Base-by-base conservation (phyloP, 768 basidiomycete genomes). In the Amanita rubescens region DNA sequence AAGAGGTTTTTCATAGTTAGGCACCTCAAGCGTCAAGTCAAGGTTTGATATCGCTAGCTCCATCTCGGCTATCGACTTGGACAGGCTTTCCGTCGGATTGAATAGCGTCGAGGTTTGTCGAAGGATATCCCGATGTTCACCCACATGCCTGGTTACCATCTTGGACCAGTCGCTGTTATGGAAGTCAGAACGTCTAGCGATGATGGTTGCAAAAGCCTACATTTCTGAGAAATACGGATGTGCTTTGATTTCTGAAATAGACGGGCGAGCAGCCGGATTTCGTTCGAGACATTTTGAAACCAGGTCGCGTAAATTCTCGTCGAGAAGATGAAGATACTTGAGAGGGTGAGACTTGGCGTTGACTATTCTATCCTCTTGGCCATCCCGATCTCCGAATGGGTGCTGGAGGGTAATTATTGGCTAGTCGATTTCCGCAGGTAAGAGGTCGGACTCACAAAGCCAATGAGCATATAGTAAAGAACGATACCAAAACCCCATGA, bases 401-500 rank as follows among this genome's bases (percentile, higher is more conserved):
- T 78, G 72, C 78, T 81, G 41, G 32, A 19, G 53, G 30, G 33
- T 37, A 39, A 25, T 27, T 45, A 33, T 34, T 43, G 8, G n/a
- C 22, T 20, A 42, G 42, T n/a, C 1, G 50, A 14, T 17, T 3
- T 20, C 27, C 8, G 27, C 5, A n/a, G 24, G 25, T 12, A 30
- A 25, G 52, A 32, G 69, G 22, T 1, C 3, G 15, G 9, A 55
- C 48, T 60, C 51, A 80, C 81, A 60, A 59, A 66, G 24, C 76
- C 76, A 25, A 72, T 70, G 39, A 75, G 62, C 72, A 83, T 73
- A 56, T 73, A 78, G 55, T 73, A 75, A 35, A 83, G 51, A 34
- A 79, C 53, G 59, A 77, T 60, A 3, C 81, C 82, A 55, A 83
- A 80, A 0, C 75, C 75, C 82, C 82, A 85, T 57, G 73, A 76